Evolutionary conservation across 768 basidiomycete genomes (phyloP), one percentile per base, ranked within the genome.

Genomic region (Calocera cornea): DNA sequence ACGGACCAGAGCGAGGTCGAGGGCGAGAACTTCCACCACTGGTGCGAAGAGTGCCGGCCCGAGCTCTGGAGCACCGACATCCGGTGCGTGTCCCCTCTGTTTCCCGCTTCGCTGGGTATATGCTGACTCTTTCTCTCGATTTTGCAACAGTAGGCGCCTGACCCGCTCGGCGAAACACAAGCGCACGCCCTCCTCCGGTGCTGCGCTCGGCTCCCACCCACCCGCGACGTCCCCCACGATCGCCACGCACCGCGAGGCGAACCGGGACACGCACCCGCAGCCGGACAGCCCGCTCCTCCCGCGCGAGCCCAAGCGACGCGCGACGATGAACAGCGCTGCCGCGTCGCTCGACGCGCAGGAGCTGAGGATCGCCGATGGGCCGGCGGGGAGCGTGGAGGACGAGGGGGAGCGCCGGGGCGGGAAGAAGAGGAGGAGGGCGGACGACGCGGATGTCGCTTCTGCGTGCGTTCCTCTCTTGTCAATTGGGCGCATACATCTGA

Each of bases 241-340:
- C 85, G 66, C 89, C 87, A 67, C 88, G 87, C 66, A n/a, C 50
- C 76, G 74, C 71, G 73, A 82, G 88, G 67, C 88, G 87, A 64
- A n/a, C 50, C 76, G 74, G 71, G 73, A 82, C 79, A 81, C 69
- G 29, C 66, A n/a, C 50, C 76, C 75, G 71, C 73, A 82, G 38
- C 86, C 85, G 69, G 85, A 86, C 72, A 82, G 84, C n/a, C 40
- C 63, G 64, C 72, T 34, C 65, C 36, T 17, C 70, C 68, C 19
- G 66, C 65, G 41, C 67, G 64, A 72, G 22, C 83, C 89, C 41
- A 95, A 94, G 78, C 86, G 92, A 65, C 83, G 97, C 69, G 93
- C 92, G 72, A 99, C 97, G 64, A 95, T 99, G 93, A 98, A 98
- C 76, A 95, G 92, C 73, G 82, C 95, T 67, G 95, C 97, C 76